Conservation (phyloP, 2,329 filamentous ascomycete species). For the Neofusicoccum sp. region DNA sequence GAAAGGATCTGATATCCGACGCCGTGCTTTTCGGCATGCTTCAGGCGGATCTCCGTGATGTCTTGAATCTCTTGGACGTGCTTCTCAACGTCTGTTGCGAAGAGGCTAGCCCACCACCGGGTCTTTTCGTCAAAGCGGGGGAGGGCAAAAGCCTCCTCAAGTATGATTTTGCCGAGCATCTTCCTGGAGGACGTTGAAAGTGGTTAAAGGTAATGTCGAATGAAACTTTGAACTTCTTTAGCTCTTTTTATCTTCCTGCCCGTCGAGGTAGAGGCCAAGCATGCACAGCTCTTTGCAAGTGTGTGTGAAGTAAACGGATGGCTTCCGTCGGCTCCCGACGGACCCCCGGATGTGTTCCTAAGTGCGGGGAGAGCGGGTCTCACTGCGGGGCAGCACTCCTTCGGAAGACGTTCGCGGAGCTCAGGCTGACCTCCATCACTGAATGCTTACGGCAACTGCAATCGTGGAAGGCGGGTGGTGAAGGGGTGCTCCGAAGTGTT, state of each 20-base stretch:
- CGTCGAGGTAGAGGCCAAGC: not conserved
- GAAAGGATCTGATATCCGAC: slow-evolving; percentile 53
- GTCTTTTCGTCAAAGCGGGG: slow-evolving; percentile 62
- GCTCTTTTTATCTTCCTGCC: not conserved
- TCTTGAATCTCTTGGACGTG: slow-evolving; percentile 60
- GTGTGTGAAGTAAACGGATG: not conserved
- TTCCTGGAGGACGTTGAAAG: not conserved
- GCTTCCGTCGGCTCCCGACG: slow-evolving; percentile 10
- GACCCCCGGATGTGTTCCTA: not conserved
- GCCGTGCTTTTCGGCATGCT: slow-evolving; percentile 49
- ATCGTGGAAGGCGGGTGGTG: too few relatives aligned
- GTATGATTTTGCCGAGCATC: slow-evolving; percentile 63
- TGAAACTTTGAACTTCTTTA: not conserved
- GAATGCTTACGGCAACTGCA: too few relatives aligned
- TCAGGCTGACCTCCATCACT: not conserved
- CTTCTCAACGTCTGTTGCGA: slow-evolving; percentile 61
- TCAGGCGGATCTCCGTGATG: slow-evolving; percentile 42
- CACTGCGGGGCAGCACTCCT: not conserved
- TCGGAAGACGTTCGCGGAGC: slow-evolving; percentile 3
- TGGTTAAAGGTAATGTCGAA: not conserved
- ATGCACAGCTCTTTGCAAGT: too few relatives aligned
- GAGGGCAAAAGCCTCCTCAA: slow-evolving; percentile 65
- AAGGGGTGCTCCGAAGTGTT: too few relatives aligned
- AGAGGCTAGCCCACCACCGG: slow-evolving; percentile 63
- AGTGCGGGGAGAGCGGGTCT: slow-evolving; percentile 8